Conservation (phyloP, 345 rosid species). For the Salix arbutifolia region DNA sequence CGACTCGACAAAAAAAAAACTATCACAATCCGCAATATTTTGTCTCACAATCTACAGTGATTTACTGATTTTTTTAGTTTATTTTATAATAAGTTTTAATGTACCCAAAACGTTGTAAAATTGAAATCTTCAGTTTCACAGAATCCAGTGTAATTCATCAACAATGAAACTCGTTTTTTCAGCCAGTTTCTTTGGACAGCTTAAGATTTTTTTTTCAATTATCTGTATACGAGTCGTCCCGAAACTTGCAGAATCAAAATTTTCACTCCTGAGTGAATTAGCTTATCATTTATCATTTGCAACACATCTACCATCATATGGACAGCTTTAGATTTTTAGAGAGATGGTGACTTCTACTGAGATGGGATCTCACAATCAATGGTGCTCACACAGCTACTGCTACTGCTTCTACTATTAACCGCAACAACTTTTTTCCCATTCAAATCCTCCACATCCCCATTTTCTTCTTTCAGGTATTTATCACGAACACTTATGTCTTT, state of each 20-base stretch:
- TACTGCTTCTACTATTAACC: too few species aligned
- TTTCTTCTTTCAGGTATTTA: slow-evolving; percentile 2
- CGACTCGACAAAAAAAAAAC: too few species aligned
- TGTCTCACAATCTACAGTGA: too few species aligned
- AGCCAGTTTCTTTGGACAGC: not conserved
- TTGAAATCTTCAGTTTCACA: not conserved
- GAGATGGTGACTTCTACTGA: too few species aligned
- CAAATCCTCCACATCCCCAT: not conserved
- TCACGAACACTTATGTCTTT: not conserved
- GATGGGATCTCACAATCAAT: too few species aligned
- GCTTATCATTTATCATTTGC: too few species aligned
- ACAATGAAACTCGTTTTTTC: not conserved
- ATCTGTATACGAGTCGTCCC: not conserved
- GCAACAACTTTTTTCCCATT: too few species aligned
- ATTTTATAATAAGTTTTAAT: not conserved
- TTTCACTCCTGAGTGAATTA: not conserved
- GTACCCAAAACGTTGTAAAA: not conserved
- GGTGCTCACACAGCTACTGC: too few species aligned
- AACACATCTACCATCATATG: too few species aligned
- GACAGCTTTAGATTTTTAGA: too few species aligned
- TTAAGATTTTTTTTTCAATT: not conserved
- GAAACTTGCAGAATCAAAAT: not conserved
- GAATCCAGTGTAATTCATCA: not conserved
- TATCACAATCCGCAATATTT: too few species aligned
- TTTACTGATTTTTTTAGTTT: too few species aligned